Conservation (phyloP, 139 green algal species). For the Chlorella sp. region DNA sequence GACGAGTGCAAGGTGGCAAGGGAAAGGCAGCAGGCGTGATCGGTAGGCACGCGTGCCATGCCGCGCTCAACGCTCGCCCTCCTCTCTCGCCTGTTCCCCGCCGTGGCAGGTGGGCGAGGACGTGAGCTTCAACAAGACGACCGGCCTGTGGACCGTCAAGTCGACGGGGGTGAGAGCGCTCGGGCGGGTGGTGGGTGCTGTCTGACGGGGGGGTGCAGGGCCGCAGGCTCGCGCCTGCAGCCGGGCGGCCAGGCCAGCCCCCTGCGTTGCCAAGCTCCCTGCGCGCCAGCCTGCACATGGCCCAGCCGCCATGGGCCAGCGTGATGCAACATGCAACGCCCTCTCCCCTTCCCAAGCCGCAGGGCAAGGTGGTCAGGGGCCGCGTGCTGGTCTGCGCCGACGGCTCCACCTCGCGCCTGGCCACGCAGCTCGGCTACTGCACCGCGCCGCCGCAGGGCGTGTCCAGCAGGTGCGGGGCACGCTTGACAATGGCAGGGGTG, state of each 20-base stretch:
- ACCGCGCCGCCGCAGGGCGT: slow-evolving; percentile 76
- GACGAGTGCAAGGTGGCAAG: no score
- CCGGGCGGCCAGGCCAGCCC: no score
- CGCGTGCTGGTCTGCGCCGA: slow-evolving; percentile 86
- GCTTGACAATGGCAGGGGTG: no score
- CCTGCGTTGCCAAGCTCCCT: neutral
- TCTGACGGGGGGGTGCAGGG: neutral
- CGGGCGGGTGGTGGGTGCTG: neutral
- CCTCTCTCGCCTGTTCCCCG: neutral
- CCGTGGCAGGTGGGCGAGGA: slow-evolving; percentile 34
- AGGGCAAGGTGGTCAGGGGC: slow-evolving; percentile 58
- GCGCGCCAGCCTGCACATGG: no score
- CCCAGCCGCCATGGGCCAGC: no score
- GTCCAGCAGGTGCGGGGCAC: no score
- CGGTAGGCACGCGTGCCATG: no score
- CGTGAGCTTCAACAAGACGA: slow-evolving; percentile 69
- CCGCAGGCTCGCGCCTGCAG: neutral
- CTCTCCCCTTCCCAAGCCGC: neutral
- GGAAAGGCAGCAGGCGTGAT: no score
- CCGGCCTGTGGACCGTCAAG: slow-evolving; percentile 84
- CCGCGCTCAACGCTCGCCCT: no score
- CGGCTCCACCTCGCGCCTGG: slow-evolving; percentile 82
- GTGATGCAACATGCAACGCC: no score
- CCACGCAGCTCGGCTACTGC: slow-evolving; percentile 90
- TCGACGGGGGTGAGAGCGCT: slow-evolving; percentile 19